Percentiles rank a stretch among this genome's conserved stretches.
Conservation (phyloP, 176 grass and related monocot species). For the Phyllostachys edulis region DNA sequence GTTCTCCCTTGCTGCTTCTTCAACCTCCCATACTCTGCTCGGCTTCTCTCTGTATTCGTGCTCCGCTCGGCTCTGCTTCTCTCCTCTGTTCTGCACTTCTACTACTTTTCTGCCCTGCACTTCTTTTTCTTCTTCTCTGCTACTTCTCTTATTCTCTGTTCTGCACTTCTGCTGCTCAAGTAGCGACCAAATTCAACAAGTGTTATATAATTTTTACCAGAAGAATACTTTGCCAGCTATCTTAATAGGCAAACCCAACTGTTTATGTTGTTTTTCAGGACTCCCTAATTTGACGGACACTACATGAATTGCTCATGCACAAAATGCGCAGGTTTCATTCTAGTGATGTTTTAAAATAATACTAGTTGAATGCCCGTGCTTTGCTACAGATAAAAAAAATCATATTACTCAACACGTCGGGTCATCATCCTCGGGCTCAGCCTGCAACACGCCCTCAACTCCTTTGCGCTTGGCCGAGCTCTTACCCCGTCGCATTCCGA, state of each 20-base stretch:
- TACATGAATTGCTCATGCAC: not conserved
- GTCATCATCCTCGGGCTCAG: too few relatives aligned
- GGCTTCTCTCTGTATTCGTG: not conserved
- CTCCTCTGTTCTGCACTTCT: not conserved
- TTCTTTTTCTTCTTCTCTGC: not conserved
- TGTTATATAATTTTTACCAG: not conserved
- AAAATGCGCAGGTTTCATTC: constrained; percentile 7
- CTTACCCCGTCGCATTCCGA: too few relatives aligned
- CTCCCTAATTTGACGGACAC: constrained; percentile 4
- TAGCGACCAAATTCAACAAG: constrained; percentile 17
- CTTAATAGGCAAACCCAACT: constrained; percentile 8
- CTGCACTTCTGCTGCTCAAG: not conserved
- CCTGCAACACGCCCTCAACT: too few relatives aligned
- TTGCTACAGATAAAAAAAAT: too few relatives aligned
- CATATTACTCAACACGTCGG: too few relatives aligned
- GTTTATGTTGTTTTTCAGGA: not conserved
- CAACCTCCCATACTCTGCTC: not conserved
- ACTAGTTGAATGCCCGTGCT: not conserved
- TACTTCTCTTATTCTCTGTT: not conserved
- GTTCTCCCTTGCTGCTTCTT: not conserved
- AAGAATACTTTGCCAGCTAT: not conserved
- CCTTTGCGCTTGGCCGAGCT: too few relatives aligned
- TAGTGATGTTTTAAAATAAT: constrained; percentile 13
- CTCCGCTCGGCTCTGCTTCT: not conserved
- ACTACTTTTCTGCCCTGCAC: not conserved